Evolutionary conservation across 768 basidiomycete genomes (phyloP).

Genomic region (Tricholoma furcatifolium): DNA sequence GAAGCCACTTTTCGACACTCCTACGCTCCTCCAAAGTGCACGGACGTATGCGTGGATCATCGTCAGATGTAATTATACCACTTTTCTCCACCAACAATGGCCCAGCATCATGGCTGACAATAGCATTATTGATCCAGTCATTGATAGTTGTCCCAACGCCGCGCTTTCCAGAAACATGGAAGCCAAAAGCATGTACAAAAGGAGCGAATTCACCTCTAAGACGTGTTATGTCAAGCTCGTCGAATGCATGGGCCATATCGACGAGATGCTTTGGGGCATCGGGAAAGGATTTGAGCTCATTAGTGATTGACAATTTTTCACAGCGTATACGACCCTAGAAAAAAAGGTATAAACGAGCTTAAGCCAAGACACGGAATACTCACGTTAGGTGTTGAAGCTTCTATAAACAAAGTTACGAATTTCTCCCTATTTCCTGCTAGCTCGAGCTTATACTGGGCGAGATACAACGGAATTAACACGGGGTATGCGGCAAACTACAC

Average conservation of each 20-base stretch:
- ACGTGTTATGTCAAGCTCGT: slow-evolving; percentile 1
- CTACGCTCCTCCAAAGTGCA: slow-evolving; percentile 35
- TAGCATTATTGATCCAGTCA: slow-evolving; percentile 11
- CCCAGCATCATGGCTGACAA: slow-evolving; percentile 14
- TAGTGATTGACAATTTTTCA: slow-evolving; percentile 9
- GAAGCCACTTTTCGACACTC: slow-evolving; percentile 35
- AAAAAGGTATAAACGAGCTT: background rate
- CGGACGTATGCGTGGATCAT: slow-evolving; percentile 41
- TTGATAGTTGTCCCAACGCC: background rate
- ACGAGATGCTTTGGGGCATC: slow-evolving; percentile 3
- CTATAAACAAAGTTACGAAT: slow-evolving; percentile 28
- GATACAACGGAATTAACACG: slow-evolving; percentile 62
- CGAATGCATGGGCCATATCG: slow-evolving; percentile 5
- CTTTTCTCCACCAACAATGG: slow-evolving; percentile 18
- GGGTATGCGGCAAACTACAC: slow-evolving; percentile 58
- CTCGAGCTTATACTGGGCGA: slow-evolving; percentile 45
- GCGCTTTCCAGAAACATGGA: slow-evolving; percentile 4
- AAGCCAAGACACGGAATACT: slow-evolving; percentile 6
- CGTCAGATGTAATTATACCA: slow-evolving; percentile 26
- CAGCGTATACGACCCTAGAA: slow-evolving; percentile 22
- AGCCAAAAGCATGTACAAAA: slow-evolving; percentile 12
- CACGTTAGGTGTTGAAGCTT: slow-evolving; percentile 30
- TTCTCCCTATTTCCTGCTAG: slow-evolving; percentile 8
- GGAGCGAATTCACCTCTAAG: slow-evolving; percentile 1
- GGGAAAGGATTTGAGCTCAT: slow-evolving; percentile 6